Evolutionary conservation across 2,329 filamentous ascomycete genomes (phyloP), one percentile per base, ranked within the genome.

Genomic region (Aciculosporium take): DNA sequence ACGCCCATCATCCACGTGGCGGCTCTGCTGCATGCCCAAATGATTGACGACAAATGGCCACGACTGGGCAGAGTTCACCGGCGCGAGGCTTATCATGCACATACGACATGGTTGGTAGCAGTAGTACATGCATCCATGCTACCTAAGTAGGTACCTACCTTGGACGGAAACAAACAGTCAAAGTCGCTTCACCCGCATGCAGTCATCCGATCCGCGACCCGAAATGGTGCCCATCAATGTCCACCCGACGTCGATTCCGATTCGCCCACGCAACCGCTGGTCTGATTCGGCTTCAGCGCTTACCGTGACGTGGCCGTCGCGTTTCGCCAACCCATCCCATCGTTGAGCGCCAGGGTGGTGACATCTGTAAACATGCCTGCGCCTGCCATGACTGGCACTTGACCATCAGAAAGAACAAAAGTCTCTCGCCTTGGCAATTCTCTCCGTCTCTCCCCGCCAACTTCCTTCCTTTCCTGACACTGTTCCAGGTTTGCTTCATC

Each of bases 271-370:
- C 18, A 23, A 17, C 17, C 5, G 12, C 7, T 29, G 7, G 9
- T 7, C 33, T 7, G 18, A 29, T 5, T n/a, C 5, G 13, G 9
- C 27, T 15, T 38, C 36, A 30, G 24, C 13, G n/a, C 12, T 17
- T 28, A 39, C n/a, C 7, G 20, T n/a, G 21, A 28, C 25, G 27
- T 35, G 17, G 24, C 28, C n/a, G 17, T 33, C 40, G 29, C 10
- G 18, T 17, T 17, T 25, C 33, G 17, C 20, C 33, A 25, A 37
- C 40, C 21, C 29, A 42, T 42, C 40, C 21, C 29, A 42, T 42
- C 40, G 17, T 18, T 38, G 28, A 27, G 40, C 40, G 40, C 40
- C n/a, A n/a, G n/a, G n/a, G n/a, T n/a, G n/a, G n/a, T n/a, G n/a
- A n/a, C n/a, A n/a, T n/a, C n/a, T n/a, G n/a, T n/a, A n/a, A n/a